phyloP scores from a whole-genome alignment of 345 rosid genomes.

The Excoecaria agallocha region DNA sequence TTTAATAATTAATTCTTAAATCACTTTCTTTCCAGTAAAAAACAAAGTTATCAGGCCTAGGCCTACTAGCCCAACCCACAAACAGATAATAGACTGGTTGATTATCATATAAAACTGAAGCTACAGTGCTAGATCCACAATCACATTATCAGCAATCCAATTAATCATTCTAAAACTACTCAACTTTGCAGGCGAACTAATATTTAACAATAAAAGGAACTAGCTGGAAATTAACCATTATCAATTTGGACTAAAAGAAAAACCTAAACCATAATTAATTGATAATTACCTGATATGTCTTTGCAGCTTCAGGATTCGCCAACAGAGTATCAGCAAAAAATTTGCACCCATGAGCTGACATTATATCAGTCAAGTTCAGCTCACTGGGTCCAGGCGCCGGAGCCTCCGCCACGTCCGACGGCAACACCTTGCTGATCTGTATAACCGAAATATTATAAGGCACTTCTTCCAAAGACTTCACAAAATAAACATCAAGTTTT shows the following conservation, averaged over 20 bases:
- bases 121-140: not conserved
- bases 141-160: not conserved
- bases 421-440: conserved; percentile 74
- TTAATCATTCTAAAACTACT: not conserved
- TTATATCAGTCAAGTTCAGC: conserved; percentile 66
- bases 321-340: conserved; percentile 76
- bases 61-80: not conserved
- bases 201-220: not conserved
- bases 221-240: not conserved
- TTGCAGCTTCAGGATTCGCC: conserved; percentile 56
- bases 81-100: not conserved
- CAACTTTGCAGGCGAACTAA: not conserved
- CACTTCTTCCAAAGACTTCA: conserved; percentile 72
- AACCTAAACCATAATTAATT: not conserved
- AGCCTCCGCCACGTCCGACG: conserved; percentile 72
- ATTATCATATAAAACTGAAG: not conserved
- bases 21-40: not conserved
- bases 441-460: conserved; percentile 87
- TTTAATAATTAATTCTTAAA: not conserved
- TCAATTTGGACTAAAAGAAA: not conserved
- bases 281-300: conserved; percentile 56
- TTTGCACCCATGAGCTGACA: conserved; percentile 92
- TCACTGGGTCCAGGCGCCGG: conserved; percentile 75
- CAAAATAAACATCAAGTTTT: conserved; percentile 44
- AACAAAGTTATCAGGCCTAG: not conserved